Base-by-base conservation (phyloP, 2,329 filamentous ascomycete genomes). In the Escovopsis sp. region DNA sequence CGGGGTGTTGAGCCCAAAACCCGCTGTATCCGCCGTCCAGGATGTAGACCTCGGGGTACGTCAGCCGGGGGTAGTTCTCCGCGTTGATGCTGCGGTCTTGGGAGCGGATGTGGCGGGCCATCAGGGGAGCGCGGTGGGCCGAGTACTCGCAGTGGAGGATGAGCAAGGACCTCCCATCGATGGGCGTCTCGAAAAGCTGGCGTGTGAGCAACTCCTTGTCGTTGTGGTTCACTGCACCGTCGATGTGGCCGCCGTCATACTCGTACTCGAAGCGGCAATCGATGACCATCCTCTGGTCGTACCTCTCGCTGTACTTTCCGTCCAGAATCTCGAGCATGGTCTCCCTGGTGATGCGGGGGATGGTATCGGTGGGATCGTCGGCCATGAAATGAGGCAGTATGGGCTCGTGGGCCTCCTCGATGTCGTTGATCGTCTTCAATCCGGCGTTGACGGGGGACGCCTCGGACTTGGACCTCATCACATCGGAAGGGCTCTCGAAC, bases 201-300 rank as follows among this genome's bases (percentile, higher is more conserved):
- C 70, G 70, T 8, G 86, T 78, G 45, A 98, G 71, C 47, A 83
- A 67, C 55, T 98, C 89, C 64, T 95, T 95, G 67, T 95, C 86
- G 64, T 94, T 96, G 69, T 87, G 91, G 68, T 98, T 98, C 64
- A 94, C 71, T 36, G 91, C 91, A 15, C 84, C 84, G 51, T 87
- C 76, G 57, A 98, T 95, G 60, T 98, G 91, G 32, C 91, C 91
- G 44, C 91, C 91, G 12, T 94, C 82, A 59, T 93, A 98, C 65
- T 98, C 91, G 61, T 98, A 98, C 69, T 98, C 91, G 59, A 98
- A 98, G 18, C 91, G 84, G 61, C 91, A 98, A 62, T 98, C 91
- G 55, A 98, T 82, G 55, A 98, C 73, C 62, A 94, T 75, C 59
- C 85, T 80, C 58, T 88, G 76, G 46, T 87, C 79, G 59, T 84